Evolutionary conservation across 306 rosid species (phyloP), one percentile per base, ranked within the genome.

Genomic region (Malus asiatica): DNA sequence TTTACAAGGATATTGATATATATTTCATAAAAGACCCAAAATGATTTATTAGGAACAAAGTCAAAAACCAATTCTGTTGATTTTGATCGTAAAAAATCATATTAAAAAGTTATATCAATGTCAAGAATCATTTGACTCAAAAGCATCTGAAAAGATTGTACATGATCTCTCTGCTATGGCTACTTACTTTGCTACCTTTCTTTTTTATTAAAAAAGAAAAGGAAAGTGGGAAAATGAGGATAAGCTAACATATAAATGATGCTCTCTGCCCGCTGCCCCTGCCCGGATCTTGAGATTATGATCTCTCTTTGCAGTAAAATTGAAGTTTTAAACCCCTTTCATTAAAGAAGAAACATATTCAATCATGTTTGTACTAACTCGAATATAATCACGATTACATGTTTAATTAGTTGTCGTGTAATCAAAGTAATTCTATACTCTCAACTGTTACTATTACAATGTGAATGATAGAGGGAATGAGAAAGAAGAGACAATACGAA

Each of bases 181-280:
- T 33, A 70, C 80, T 74, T 33, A 70, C 80, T 74, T 82, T 74
- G 44, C 79, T 77, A 40, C 77, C 70, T 73, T 61, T 23, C 44
- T 32, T 32, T 45, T 68, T 13, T 52, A 52, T 52, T 30, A 76
- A 67, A 67, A 42, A 71, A 70, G 30, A 23, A 18, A n/a, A 44
- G 23, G 25, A 44, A 73, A 48, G 35, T 32, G 57, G 75, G 71
- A 75, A 33, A 33, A 33, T 33, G 38, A 33, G 38, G 38, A 33
- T 33, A 33, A 6, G 8, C 38, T 1, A 33, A 33, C 38, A 33
- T 74, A 74, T 14, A 16, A 71, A 61, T 27, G 10, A 15, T 71
- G 71, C 66, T 78, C 33, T 42, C 27, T 68, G 64, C 66, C 76
- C 78, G n/a, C 19, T 22, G 30, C 44, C 23, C 44, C 68, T 65